phyloP scores from a whole-genome alignment of 805 yeast species.

The Ogataea populi-albae region DNA sequence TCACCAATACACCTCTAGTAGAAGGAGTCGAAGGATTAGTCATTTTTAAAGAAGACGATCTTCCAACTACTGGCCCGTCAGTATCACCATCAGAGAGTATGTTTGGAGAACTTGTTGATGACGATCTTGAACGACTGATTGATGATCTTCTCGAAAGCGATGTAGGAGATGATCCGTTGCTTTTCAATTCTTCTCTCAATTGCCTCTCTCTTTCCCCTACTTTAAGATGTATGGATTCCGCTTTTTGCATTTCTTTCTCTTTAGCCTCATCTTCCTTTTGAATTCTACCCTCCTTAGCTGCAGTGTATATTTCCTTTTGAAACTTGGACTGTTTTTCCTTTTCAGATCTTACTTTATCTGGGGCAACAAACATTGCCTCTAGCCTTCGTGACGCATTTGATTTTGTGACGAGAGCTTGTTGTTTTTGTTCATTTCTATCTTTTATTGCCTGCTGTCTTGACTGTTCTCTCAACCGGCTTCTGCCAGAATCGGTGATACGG shows the following conservation, averaged over 20 bases:
- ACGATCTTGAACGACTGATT: conserved; percentile 17
- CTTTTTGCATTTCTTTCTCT: conserved; percentile 15
- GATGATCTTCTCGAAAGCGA: conserved; percentile 15
- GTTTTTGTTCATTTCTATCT: conserved; percentile 19
- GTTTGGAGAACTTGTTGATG: conserved; percentile 10
- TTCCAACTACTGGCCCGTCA: conserved; percentile 5
- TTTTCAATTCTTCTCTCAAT: conserved; percentile 19
- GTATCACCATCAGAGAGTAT: not conserved
- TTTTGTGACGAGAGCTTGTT: conserved; percentile 8
- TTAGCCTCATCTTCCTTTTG: conserved; percentile 20
- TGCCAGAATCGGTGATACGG: conserved; percentile 42
- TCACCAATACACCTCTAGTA: conserved; percentile 1
- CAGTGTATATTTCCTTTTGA: conserved; percentile 22
- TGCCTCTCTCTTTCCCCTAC: conserved; percentile 23
- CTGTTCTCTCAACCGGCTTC: conserved; percentile 26
- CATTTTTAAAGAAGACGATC: conserved; percentile 7
- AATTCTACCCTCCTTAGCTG: conserved; percentile 26
- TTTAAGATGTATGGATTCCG: conserved; percentile 14
- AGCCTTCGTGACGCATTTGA: conserved; percentile 14
- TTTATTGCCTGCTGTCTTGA: conserved; percentile 21
- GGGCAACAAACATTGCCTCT: conserved; percentile 25
- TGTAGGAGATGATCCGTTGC: conserved; percentile 14
- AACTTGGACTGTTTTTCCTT: conserved; percentile 25
- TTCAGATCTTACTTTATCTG: conserved; percentile 24
- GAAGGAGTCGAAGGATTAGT: conserved; percentile 6